Base-by-base conservation (phyloP, 805 yeast genomes). In the Tetrapisispora pingtungensis region DNA sequence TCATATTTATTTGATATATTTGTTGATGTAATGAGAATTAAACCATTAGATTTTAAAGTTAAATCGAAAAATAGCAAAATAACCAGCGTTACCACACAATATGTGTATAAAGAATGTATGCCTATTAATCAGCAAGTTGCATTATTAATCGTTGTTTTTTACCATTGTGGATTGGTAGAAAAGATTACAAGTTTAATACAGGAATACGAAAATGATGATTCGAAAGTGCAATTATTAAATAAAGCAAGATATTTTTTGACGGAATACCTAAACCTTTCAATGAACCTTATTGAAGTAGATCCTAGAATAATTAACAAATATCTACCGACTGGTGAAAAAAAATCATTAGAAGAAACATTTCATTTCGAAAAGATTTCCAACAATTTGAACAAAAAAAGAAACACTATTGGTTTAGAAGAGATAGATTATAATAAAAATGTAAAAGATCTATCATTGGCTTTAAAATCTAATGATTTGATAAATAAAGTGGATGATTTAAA, bases 1-100 rank as follows among this genome's bases (percentile, higher is more conserved):
- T 80, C 76, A 31, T 74, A 78, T 26, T 58, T 89, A 15, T 65
- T 90, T 50, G 94, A 86, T 54, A 69, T 88, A 2, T 69, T 89
- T 34, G 71, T 80, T 36, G 89, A 84, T 54, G 65, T 83, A 4
- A 66, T 93, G 36, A 65, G 80, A 46, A 76, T 85, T 13, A 70
- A 70, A 54, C 68, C 77, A 1, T 62, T 82, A 17, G 75, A 83
- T 0, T 77, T 84, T 37, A 46, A 46, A 36, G 40, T 40, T 19
- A 44, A 43, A 32, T 31, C 46, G 13, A 50, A 49, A 33, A 37
- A 46, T 14, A 15, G 34, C 31, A 36, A 33, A 7, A 18, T 42
- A 12, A 49, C 49, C 30, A 55, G 51, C 27, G 39, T 45, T 1
- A 46, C 51, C 0, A 61, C 66, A 3, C 49, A 67, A 33, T 59